Conservation (phyloP, 2,329 filamentous ascomycete genomes). For the Pochonia chlamydosporia region DNA sequence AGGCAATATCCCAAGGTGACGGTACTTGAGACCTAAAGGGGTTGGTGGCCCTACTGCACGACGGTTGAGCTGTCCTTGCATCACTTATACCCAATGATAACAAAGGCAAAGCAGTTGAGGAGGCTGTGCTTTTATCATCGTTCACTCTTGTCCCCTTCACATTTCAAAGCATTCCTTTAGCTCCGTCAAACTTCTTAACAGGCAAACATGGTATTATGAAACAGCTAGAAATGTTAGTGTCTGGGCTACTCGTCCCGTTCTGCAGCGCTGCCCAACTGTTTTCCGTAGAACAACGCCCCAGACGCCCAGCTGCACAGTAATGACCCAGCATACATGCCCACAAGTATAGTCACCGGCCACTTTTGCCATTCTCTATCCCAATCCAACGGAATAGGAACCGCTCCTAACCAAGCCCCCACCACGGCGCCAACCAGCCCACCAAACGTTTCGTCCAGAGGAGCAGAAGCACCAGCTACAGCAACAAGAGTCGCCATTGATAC, state of each 20-base stretch:
- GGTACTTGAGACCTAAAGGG: no score
- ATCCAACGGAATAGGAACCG: slow-evolving; percentile 90
- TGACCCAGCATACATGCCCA: slow-evolving; percentile 76
- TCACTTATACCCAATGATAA: no score
- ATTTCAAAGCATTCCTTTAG: no score
- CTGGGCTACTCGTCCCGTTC: slow-evolving; percentile 23
- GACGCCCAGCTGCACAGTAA: slow-evolving; percentile 61
- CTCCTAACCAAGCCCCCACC: slow-evolving; percentile 85
- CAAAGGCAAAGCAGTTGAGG: no score
- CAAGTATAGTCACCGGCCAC: slow-evolving; percentile 89
- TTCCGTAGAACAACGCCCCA: slow-evolving; percentile 42
- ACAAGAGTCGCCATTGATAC: slow-evolving; percentile 71
- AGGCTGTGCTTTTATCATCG: no score
- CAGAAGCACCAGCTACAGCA: slow-evolving; percentile 57
- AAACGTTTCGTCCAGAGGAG: slow-evolving; percentile 77
- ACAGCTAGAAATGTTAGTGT: no score
- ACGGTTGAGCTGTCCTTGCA: no score
- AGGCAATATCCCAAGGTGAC: no score
- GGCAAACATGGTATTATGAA: no score
- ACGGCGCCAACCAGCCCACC: slow-evolving; percentile 73
- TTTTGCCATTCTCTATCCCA: slow-evolving; percentile 99
- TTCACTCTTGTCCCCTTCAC: no score
- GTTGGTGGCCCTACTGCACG: no score
- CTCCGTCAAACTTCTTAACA: no score
- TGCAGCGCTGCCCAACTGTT: slow-evolving; percentile 26